phyloP scores from a whole-genome alignment of 208 protist species.

The Porcisia deanei region DNA sequence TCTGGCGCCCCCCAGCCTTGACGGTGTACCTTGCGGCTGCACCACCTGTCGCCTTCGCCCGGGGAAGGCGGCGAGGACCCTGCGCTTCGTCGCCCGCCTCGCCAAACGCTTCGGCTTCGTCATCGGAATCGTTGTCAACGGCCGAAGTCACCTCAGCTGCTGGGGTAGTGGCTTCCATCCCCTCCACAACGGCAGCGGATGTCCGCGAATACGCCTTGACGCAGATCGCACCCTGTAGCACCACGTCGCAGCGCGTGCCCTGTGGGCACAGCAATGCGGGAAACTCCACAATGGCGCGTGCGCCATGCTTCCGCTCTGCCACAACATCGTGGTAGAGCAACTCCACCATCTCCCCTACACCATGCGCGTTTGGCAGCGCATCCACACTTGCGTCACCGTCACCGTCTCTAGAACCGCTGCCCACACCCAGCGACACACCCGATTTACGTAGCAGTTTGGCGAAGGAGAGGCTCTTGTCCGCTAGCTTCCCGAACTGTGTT shows the following conservation, averaged over 20 bases:
- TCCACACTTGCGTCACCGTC: conserved; percentile 23
- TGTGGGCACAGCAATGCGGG: conserved; percentile 69
- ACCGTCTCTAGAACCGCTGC: not conserved
- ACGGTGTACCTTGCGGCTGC: not conserved
- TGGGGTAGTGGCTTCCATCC: not conserved
- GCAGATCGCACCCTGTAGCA: conserved; percentile 61
- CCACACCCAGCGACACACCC: conserved; percentile 23
- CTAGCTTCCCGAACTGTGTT: conserved; percentile 62
- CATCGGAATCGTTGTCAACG: conserved; percentile 10
- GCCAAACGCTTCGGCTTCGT: conserved; percentile 6
- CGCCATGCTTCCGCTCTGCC: conserved; percentile 44
- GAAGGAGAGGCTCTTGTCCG: conserved; percentile 49
- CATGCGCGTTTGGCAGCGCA: conserved; percentile 36
- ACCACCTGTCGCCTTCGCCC: not conserved
- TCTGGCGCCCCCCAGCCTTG: not conserved
- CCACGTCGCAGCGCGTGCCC: conserved; percentile 72
- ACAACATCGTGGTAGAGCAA: conserved; percentile 86
- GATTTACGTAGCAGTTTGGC: conserved; percentile 51
- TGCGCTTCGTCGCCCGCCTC: not conserved
- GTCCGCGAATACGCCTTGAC: conserved; percentile 76
- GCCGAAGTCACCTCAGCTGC: not conserved
- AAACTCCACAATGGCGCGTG: conserved; percentile 65
- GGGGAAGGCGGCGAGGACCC: not conserved
- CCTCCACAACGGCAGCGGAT: conserved; percentile 11
- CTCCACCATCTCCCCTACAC: conserved; percentile 74